Base-by-base conservation (phyloP, 345 rosid species). In the Physaria fendleri region DNA sequence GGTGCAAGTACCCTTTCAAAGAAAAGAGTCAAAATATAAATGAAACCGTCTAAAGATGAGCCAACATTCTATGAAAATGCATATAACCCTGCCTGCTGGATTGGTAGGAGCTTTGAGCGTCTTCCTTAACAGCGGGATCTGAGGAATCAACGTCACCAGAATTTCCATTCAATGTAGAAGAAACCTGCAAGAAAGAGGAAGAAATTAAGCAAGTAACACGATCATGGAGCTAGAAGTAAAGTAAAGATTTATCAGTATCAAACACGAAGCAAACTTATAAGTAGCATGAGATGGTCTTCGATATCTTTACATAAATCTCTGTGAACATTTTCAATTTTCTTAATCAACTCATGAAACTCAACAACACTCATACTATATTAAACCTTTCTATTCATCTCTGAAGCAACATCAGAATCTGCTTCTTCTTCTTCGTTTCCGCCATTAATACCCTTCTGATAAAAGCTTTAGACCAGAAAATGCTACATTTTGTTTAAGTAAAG, bases 331-430 rank as follows among this genome's bases (percentile, higher is more conserved):
- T 79, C 81, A 46, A 88, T 82, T 75, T 80, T 88, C 48, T 63
- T 59, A 8, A 88, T 43, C 11, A 92, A 59, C 34, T 54, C 61
- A 62, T 27, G 65, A 56, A 84, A 86, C 56, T 74, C 69, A 6
- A 62, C 22, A 27, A 80, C 70, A 65, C 55, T 73, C 89, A 86
- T 64, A 49, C 77, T 42, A 70, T 82, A 75, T 34, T 86, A 78
- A 8, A 84, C 77, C 68, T 27, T 80, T 65, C 95, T 82, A 78
- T 92, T 92, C 89, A 81, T 81, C 72, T 86, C 95, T 22, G 96
- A 88, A 11, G 83, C 74, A 39, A 58, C 11, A n/a, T n/a, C n/a
- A n/a, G n/a, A n/a, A n/a, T n/a, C n/a, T n/a, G n/a, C n/a, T 44
- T 46, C 71, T 24, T 59, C 73, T 23, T 63, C 81, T 13, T 67